Evolutionary conservation across 1,139 yeast genomes (phyloP), one percentile per base, ranked within the genome.

Genomic region (Blastobotrys serpentis): DNA sequence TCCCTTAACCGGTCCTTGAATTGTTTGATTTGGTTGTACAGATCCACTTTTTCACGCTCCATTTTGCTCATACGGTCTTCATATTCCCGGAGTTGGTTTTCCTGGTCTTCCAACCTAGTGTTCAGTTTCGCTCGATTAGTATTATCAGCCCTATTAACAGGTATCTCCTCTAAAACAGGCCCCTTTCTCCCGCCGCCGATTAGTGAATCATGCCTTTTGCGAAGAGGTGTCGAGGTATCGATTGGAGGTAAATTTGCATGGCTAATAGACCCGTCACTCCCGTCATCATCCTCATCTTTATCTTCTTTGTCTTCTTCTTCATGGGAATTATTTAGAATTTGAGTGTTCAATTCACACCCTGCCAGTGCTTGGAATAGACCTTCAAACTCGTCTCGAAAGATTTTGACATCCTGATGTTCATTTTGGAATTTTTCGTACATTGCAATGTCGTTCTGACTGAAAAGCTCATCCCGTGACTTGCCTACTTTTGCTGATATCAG

Each of bases 1-100:
- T 52, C 52, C 7, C 50, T 48, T 3, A 52, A 30, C 42, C 46
- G 51, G 7, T 36, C 22, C 17, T 48, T 48, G 22, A 43, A 51
- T 2, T 14, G 14, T 3, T 29, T 30, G 3, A 55, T 38, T 25
- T 54, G 54, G 4, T 37, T 17, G 6, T 37, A 26, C 17, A 55
- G 38, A 2, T 40, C 39, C 2, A 8, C 44, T 23, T 47, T 46
- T 30, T 54, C 52, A 14, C 44, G 43, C 23, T 50, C 48, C 16
- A 54, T 39, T 4, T 42, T 38, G 8, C 46, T 38, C 14, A 55
- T 33, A 29, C 49, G 50, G 4, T 44, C 37, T 36, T 55, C 58
- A 29, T 39, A 51, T 38, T 49, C 46, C 23, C 45, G 32, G 7
- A 55, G 40, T 21, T 52, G 50, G 25, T 51, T 48, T 23, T 55